Percentiles rank a stretch among this genome's conserved stretches.
Conservation (phyloP, 2,329 filamentous ascomycete genomes). For the Pseudocercospora vitis region DNA sequence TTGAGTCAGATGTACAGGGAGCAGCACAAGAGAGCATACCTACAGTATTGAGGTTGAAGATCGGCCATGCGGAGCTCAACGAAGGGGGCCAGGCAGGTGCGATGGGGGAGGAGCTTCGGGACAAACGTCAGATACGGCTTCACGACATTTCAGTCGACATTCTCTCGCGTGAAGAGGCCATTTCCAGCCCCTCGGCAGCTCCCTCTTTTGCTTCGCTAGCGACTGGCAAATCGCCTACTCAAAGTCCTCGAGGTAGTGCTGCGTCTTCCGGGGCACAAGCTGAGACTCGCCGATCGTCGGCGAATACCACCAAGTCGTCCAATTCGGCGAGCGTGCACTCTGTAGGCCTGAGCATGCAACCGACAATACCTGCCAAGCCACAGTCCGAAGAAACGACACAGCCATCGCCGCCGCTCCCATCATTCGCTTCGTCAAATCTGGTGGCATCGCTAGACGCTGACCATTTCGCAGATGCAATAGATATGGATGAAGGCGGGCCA, state of each 20-base stretch:
- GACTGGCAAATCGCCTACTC: not conserved
- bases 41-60: slow-evolving; percentile 63
- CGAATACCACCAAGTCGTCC: slow-evolving; percentile 7
- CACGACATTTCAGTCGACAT: slow-evolving; percentile 32
- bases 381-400: not conserved
- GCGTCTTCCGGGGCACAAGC: not conserved
- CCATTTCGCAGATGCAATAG: slow-evolving; percentile 44
- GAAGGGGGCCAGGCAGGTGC: slow-evolving; percentile 47
- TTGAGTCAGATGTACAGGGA: slow-evolving; percentile 57
- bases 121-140: slow-evolving; percentile 22
- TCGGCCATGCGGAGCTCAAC: slow-evolving; percentile 66
- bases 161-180: slow-evolving; percentile 28
- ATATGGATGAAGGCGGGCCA: slow-evolving; percentile 35
- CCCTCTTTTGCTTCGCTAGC: slow-evolving; percentile 11
- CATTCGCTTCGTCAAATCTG: not conserved
- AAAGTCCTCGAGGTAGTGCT: not conserved
- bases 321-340: not conserved
- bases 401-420: slow-evolving; percentile 4
- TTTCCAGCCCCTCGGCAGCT: slow-evolving; percentile 27
- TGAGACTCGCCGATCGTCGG: not conserved
- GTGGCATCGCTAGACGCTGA: slow-evolving; percentile 37
- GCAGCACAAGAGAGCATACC: slow-evolving; percentile 36
- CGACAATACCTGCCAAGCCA: not conserved
- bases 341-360: slow-evolving; percentile 12
- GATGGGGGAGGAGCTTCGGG: not conserved